phyloP scores from a whole-genome alignment of 345 rosid species.

The Syzygium oleosum region DNA sequence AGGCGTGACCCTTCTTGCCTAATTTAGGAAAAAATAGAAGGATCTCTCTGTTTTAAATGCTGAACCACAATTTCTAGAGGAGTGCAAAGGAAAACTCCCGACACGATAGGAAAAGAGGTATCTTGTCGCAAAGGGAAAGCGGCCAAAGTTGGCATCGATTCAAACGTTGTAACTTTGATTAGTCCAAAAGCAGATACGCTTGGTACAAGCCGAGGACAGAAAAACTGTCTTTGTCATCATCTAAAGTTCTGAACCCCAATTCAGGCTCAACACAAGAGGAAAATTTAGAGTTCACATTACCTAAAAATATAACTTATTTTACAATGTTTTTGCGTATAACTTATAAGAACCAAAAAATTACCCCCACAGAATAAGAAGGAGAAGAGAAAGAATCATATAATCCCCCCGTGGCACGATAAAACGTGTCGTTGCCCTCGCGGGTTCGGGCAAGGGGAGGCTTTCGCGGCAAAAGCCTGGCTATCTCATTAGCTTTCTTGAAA shows the following conservation, averaged over 20 bases:
- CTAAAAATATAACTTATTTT: not conserved
- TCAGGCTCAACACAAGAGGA: not conserved
- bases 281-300: not conserved
- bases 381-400: not conserved
- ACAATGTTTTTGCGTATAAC: conserved; percentile 3
- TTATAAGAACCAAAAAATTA: conserved; percentile 20
- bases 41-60: not conserved
- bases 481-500: not conserved
- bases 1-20: not conserved
- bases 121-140: not conserved
- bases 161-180: not conserved
- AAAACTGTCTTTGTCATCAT: not conserved
- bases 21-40: not conserved
- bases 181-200: not conserved
- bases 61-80: not conserved
- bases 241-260: not conserved
- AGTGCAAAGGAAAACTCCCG: not conserved
- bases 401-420: not conserved
- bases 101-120: not conserved
- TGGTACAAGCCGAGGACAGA: not conserved
- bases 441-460: not conserved
- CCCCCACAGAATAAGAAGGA: conserved; percentile 6
- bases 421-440: not conserved
- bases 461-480: not conserved
- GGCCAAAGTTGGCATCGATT: not conserved